Conservation (phyloP, 805 yeast species). For the Spencermartinsiella europaea region DNA sequence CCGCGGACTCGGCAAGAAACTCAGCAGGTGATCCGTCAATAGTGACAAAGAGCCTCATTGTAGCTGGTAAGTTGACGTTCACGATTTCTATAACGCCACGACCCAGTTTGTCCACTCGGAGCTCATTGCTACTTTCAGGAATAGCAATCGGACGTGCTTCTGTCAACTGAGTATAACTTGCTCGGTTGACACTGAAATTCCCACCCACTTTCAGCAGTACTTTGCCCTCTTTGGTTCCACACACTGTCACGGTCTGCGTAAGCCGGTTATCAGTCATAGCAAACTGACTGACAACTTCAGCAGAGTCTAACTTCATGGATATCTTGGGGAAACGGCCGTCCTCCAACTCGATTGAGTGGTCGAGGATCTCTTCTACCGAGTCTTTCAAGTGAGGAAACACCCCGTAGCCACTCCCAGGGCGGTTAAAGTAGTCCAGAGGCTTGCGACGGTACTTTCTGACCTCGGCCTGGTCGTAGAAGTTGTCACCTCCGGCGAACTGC, state of each 20-base stretch:
- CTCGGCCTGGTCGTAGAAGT: conserved; percentile 1
- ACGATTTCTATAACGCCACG: background rate
- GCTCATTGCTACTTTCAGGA: background rate
- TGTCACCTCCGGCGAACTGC: conserved; percentile 2
- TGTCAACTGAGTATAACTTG: conserved; percentile 4
- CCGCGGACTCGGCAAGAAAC: too few relatives aligned
- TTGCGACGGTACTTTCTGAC: conserved; percentile 5
- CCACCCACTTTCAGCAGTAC: conserved; percentile 3
- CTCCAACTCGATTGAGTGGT: background rate
- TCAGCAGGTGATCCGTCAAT: background rate
- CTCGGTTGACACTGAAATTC: conserved; percentile 4
- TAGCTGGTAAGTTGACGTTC: background rate
- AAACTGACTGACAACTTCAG: background rate
- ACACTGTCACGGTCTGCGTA: background rate
- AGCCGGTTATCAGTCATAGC: background rate
- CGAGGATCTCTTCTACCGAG: background rate
- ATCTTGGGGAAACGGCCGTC: background rate
- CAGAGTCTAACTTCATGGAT: background rate
- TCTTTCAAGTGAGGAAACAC: background rate
- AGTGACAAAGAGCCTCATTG: background rate
- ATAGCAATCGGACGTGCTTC: conserved; percentile 3
- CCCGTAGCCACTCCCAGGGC: conserved; percentile 3
- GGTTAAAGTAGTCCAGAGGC: conserved; percentile 1
- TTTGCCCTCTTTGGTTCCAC: background rate
- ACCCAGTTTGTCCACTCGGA: background rate